A percentile compares a stretch with the other conserved stretches of the same genome.
Conservation (phyloP, 2,329 filamentous ascomycete genomes). For the Grosmannia huntii region DNA sequence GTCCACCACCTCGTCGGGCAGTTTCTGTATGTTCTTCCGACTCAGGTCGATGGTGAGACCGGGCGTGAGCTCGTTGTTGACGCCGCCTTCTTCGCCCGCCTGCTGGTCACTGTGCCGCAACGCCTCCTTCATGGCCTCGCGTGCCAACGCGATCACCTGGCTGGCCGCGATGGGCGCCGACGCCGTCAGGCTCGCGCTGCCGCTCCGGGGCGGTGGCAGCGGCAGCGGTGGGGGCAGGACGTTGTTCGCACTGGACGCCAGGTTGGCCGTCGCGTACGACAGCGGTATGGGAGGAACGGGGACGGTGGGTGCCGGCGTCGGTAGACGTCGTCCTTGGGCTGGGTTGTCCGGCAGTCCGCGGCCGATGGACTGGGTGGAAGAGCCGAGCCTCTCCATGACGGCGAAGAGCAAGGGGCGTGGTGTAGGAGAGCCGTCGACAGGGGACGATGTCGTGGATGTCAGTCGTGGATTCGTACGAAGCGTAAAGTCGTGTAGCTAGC, state of each 20-base stretch:
- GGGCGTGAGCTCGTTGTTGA: conserved; percentile 49
- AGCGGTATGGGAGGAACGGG: conserved; percentile 12
- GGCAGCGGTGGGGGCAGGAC: conserved; percentile 22
- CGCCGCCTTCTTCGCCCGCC: conserved; percentile 44
- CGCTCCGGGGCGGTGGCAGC: conserved; percentile 13
- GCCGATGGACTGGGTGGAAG: conserved; percentile 4
- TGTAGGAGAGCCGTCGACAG: too few relatives aligned
- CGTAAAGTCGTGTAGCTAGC: conserved; percentile 1
- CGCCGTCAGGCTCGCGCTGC: conserved; percentile 27
- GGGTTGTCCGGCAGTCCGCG: conserved; percentile 24
- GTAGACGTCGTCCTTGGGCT: conserved; percentile 21
- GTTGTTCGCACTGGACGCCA: conserved; percentile 17
- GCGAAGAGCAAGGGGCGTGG: neutral
- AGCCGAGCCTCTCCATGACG: conserved; percentile 3
- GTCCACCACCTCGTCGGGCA: conserved; percentile 63
- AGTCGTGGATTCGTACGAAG: too few relatives aligned
- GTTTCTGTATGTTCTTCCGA: conserved; percentile 56
- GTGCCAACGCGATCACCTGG: conserved; percentile 53
- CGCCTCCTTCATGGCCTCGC: conserved; percentile 54
- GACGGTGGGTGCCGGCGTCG: conserved; percentile 14
- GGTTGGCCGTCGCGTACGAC: conserved; percentile 1
- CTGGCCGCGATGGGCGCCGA: conserved; percentile 41
- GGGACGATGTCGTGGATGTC: too few relatives aligned
- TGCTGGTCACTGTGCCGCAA: conserved; percentile 53
- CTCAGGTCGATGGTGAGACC: conserved; percentile 70